These are phyloP conservation scores for Cadophora sp. DNA, from an alignment of 2,329 filamentous ascomycete genomes.

Conservation along the genomic window DNA sequence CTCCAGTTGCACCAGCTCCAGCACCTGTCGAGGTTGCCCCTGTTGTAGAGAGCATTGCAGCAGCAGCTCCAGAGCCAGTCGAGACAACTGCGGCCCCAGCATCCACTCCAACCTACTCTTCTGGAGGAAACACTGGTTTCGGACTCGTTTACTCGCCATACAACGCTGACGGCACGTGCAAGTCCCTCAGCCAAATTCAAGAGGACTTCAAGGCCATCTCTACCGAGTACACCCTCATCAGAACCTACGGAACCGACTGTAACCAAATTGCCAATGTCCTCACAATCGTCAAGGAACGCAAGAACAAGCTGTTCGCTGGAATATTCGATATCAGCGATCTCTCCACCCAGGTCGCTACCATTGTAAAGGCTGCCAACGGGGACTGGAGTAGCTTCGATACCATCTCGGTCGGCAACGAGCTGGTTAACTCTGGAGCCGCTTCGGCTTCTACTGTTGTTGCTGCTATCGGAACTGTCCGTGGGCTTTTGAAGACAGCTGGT, in stretches of 20 bases:
- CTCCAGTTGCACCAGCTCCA: slow-evolving; percentile 1
- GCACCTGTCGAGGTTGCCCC: slow-evolving; percentile 2
- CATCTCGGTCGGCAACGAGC: slow-evolving; percentile 81
- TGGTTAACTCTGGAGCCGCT: slow-evolving; percentile 69
- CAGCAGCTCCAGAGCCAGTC: slow-evolving; percentile 7
- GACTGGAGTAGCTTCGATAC: slow-evolving; percentile 76
- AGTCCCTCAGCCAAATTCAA: slow-evolving; percentile 66
- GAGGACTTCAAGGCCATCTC: slow-evolving; percentile 66
- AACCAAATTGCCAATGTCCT: slow-evolving; percentile 71
- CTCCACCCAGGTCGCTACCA: slow-evolving; percentile 61
- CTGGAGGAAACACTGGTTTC: slow-evolving; percentile 40
- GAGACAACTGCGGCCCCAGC: slow-evolving; percentile 14
- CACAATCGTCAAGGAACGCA: slow-evolving; percentile 66
- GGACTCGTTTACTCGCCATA: slow-evolving; percentile 67
- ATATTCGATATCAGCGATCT: slow-evolving; percentile 70
- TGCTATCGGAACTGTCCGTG: slow-evolving; percentile 64
- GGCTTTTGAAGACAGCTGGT: slow-evolving; percentile 64
- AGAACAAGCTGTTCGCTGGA: slow-evolving; percentile 76
- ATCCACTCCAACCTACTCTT: slow-evolving; percentile 18
- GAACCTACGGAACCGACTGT: slow-evolving; percentile 84
- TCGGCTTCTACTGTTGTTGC: slow-evolving; percentile 60
- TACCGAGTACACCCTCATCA: slow-evolving; percentile 65
- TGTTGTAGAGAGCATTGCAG: background rate
- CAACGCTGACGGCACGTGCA: slow-evolving; percentile 66
- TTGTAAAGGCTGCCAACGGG: slow-evolving; percentile 63